These are phyloP conservation scores for Saksenaea oblongispora DNA, from an alignment of 371 early-diverging fungal genomes.

Conservation along the genomic window DNA sequence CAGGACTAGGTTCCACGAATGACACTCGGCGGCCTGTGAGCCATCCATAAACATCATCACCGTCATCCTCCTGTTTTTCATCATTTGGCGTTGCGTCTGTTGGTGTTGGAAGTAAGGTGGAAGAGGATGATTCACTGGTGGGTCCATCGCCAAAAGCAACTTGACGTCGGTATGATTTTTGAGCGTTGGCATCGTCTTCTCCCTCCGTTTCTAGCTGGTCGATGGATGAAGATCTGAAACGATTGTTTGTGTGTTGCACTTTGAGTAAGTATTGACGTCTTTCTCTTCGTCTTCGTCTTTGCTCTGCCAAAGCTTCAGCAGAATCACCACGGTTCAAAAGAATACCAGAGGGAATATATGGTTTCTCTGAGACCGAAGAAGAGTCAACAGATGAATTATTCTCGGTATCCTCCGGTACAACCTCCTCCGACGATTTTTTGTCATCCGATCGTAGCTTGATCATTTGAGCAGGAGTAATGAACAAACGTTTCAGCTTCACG, in stretches of 20 bases:
- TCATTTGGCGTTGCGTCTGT: not conserved
- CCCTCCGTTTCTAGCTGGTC: not conserved
- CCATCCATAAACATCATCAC: slow-evolving; percentile 10
- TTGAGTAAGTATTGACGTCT: slow-evolving; percentile 25
- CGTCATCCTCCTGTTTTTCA: not conserved
- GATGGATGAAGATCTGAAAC: not conserved
- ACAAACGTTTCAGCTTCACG: slow-evolving; percentile 2
- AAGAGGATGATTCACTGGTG: slow-evolving; percentile 12
- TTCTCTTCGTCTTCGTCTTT: slow-evolving; percentile 19
- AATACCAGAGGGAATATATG: slow-evolving; percentile 20
- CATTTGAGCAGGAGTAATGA: slow-evolving; percentile 7
- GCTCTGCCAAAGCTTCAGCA: slow-evolving; percentile 28
- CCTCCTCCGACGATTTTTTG: slow-evolving; percentile 2
- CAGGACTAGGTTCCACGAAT: slow-evolving; percentile 48
- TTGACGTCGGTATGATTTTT: not conserved
- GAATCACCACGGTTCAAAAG: slow-evolving; percentile 27
- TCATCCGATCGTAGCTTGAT: slow-evolving; percentile 8
- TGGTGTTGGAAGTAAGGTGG: slow-evolving; percentile 13
- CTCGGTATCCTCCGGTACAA: not conserved
- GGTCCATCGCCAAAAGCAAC: not conserved
- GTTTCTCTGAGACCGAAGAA: not conserved
- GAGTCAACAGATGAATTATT: slow-evolving; percentile 1
- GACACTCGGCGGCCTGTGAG: slow-evolving; percentile 31
- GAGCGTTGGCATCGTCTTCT: slow-evolving; percentile 3
- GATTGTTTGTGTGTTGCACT: slow-evolving; percentile 11